Conservation (phyloP, 768 basidiomycete genomes). For the Xerocomus potaroensis region DNA sequence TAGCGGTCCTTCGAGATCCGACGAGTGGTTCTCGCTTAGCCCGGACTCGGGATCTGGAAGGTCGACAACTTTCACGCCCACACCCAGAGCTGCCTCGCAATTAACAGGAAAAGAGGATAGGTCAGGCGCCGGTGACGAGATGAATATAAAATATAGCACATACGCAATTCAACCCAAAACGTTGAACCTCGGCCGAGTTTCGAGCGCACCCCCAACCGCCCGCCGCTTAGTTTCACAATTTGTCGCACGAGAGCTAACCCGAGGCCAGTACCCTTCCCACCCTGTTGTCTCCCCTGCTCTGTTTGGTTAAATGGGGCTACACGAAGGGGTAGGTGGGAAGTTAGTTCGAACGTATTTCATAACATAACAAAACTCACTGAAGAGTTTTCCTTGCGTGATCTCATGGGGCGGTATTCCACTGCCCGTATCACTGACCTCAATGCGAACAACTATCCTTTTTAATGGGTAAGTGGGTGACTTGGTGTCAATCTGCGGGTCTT, state of each 20-base stretch:
- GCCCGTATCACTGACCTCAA: slow-evolving; percentile 79
- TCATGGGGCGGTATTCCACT: slow-evolving; percentile 61
- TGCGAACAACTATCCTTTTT: slow-evolving; percentile 75
- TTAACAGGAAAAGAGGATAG: slow-evolving; percentile 3
- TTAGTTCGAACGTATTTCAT: neutral
- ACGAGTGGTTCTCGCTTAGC: slow-evolving; percentile 16
- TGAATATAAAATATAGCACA: slow-evolving; percentile 20
- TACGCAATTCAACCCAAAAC: slow-evolving; percentile 83
- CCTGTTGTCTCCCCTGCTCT: slow-evolving; percentile 70
- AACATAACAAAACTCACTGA: slow-evolving; percentile 46
- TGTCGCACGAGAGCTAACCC: slow-evolving; percentile 74
- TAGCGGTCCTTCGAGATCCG: slow-evolving; percentile 25
- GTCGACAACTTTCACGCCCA: slow-evolving; percentile 51
- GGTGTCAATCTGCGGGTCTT: neutral
- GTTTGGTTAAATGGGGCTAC: slow-evolving; percentile 75
- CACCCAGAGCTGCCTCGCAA: slow-evolving; percentile 48
- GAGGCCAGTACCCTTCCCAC: slow-evolving; percentile 68
- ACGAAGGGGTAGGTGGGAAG: slow-evolving; percentile 4
- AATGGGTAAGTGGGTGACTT: slow-evolving; percentile 21
- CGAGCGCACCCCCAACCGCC: slow-evolving; percentile 65
- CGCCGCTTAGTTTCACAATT: slow-evolving; percentile 72
- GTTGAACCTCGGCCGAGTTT: slow-evolving; percentile 69
- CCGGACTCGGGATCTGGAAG: slow-evolving; percentile 23
- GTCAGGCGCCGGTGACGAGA: slow-evolving; percentile 11
- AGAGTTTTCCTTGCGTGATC: slow-evolving; percentile 66